Conservation (phyloP, 1,139 yeast genomes). For the Sugiyamaella grinbergsii region DNA sequence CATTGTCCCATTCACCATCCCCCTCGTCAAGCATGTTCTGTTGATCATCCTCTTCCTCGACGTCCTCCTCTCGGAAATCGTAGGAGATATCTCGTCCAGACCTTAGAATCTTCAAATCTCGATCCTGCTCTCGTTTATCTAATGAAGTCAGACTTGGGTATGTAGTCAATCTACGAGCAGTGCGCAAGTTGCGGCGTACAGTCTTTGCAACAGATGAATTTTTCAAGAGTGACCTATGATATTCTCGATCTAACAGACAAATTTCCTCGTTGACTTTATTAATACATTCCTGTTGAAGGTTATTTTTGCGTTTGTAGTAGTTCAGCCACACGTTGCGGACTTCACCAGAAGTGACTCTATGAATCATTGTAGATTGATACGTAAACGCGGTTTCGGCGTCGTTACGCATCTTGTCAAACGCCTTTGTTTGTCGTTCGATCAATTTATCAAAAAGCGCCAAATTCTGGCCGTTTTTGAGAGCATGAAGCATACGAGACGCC, state of each 20-base stretch:
- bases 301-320: conserved; percentile 32
- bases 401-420: conserved; percentile 29
- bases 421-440: conserved; percentile 31
- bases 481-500: conserved; percentile 35
- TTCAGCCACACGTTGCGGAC: conserved; percentile 39
- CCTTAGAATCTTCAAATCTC: conserved; percentile 28
- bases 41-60: conserved; percentile 17
- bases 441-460: conserved; percentile 30
- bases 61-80: conserved; percentile 19
- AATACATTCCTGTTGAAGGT: conserved; percentile 34
- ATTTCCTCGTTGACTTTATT: conserved; percentile 28
- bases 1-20: too few relatives aligned
- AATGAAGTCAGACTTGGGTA: conserved; percentile 25
- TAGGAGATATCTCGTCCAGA: conserved; percentile 19
- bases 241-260: conserved; percentile 33
- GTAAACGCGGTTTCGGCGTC: conserved; percentile 27
- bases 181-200: conserved; percentile 25
- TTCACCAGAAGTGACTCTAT: conserved; percentile 35
- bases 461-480: conserved; percentile 33
- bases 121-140: conserved; percentile 26
- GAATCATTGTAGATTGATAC: conserved; percentile 33
- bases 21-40: not conserved
- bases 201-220: conserved; percentile 17
- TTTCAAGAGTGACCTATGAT: conserved; percentile 23
- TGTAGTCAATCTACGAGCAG: conserved; percentile 22